phyloP scores from a whole-genome alignment of 768 basidiomycete species.

The Panaeolus cyanescens region DNA sequence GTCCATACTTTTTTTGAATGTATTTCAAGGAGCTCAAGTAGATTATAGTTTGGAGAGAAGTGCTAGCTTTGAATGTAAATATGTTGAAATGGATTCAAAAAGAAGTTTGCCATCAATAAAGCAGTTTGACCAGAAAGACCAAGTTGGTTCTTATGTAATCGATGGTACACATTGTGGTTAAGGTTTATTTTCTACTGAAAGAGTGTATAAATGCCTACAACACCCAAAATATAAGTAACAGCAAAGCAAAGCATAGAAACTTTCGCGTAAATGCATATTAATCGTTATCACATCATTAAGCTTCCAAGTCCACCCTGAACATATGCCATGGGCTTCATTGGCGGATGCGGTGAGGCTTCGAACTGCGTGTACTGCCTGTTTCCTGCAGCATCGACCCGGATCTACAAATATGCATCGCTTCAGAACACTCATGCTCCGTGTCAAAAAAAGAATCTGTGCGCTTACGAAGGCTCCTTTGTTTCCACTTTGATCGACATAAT shows the following conservation, averaged over 20 bases:
- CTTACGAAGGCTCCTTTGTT: conserved; percentile 92
- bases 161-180: not conserved
- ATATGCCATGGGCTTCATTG: conserved; percentile 94
- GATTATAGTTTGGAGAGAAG: not conserved
- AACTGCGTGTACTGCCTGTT: conserved; percentile 77
- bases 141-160: not conserved
- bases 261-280: not conserved
- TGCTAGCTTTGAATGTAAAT: not conserved
- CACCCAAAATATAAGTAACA: not conserved
- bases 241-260: not conserved
- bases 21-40: not conserved
- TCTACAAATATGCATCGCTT: conserved; percentile 40
- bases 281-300: conserved; percentile 61
- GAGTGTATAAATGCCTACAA: not conserved
- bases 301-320: conserved; percentile 64
- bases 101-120: not conserved
- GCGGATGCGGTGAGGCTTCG: conserved; percentile 85
- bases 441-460: conserved; percentile 12
- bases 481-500: conserved; percentile 89
- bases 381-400: conserved; percentile 81
- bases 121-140: not conserved
- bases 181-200: not conserved
- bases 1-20: conserved; percentile 46
- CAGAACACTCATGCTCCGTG: not conserved
- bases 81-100: not conserved